Evolutionary conservation across 148 eudicot genomes (phyloP), one percentile per base, ranked within the genome.

Genomic region (Agrostemma githago): DNA sequence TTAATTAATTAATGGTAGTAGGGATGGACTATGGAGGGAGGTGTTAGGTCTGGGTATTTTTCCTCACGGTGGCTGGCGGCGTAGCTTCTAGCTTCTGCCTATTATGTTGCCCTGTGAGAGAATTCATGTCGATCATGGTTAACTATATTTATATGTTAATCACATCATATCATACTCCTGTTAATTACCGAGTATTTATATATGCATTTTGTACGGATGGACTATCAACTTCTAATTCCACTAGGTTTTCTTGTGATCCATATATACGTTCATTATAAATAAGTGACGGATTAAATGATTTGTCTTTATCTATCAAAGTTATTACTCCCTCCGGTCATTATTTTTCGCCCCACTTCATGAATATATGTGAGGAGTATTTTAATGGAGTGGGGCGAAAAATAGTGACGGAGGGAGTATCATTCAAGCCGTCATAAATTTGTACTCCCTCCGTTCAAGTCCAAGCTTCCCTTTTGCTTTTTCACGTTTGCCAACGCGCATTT

Each of bases 11-110:
- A 74, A 40, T 39, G 20, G 53, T 48, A 26, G 34, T n/a, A n/a
- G 34, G 34, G n/a, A n/a, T n/a, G n/a, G n/a, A n/a, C n/a, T n/a
- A 26, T 26, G 34, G 34, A 26, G 34, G 34, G 34, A 26, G 34
- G 34, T 26, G 1, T 44, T n/a, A 37, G 46, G 14, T 8, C 38
- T 44, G 12, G 6, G 10, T 9, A 66, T 60, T 69, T 62, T 41
- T 69, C 19, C 48, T 79, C 75, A 79, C 78, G 82, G 82, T 70
- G 82, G 82, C 44, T 69, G 64, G 82, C 82, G 74, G 34, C n/a
- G n/a, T n/a, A n/a, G n/a, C 74, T 21, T 68, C 46, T 74, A 70
- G 37, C 34, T 26, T 26, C 34, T 26, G 34, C 34, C 34, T 26
- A 26, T 26, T 21, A 74, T 69, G 82, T 75, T 79, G 78, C 82